Evolutionary conservation across 139 green algal species (phyloP).

Genomic region (Monoraphidium neglectum): DNA sequence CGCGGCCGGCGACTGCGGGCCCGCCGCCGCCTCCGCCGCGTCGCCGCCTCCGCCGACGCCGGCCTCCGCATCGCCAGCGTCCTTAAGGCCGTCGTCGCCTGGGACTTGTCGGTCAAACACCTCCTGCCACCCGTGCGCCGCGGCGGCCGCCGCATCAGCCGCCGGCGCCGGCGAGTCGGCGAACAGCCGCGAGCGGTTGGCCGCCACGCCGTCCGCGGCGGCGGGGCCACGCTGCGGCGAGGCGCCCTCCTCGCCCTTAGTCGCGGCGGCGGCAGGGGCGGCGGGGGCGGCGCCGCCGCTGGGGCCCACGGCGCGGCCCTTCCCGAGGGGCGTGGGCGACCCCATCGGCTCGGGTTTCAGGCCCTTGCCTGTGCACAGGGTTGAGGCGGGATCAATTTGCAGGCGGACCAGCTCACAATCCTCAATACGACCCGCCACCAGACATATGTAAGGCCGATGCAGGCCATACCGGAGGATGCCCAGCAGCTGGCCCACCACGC

Average conservation of each 20-base stretch:
- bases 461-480: too few relatives aligned
- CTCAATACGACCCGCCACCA: too few relatives aligned
- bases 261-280: neutral
- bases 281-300: neutral
- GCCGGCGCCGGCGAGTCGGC: slow-evolving; percentile 27
- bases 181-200: slow-evolving; percentile 19
- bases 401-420: too few relatives aligned
- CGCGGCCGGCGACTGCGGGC: neutral
- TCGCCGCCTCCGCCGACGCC: neutral
- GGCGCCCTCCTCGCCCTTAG: neutral
- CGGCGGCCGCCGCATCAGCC: slow-evolving; percentile 23
- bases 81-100: neutral
- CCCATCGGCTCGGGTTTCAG: too few relatives aligned
- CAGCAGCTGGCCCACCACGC: too few relatives aligned
- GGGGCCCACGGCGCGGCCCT: neutral
- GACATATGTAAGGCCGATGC: too few relatives aligned
- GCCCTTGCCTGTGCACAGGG: too few relatives aligned
- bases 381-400: too few relatives aligned
- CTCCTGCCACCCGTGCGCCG: slow-evolving; percentile 61
- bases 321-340: too few relatives aligned
- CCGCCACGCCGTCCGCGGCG: neutral
- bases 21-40: neutral
- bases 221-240: neutral
- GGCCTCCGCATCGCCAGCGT: slow-evolving; percentile 1
- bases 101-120: slow-evolving; percentile 42